These are phyloP conservation scores for Rosa hybrid DNA, from an alignment of 331 rosid genomes.

Conservation along the genomic window DNA sequence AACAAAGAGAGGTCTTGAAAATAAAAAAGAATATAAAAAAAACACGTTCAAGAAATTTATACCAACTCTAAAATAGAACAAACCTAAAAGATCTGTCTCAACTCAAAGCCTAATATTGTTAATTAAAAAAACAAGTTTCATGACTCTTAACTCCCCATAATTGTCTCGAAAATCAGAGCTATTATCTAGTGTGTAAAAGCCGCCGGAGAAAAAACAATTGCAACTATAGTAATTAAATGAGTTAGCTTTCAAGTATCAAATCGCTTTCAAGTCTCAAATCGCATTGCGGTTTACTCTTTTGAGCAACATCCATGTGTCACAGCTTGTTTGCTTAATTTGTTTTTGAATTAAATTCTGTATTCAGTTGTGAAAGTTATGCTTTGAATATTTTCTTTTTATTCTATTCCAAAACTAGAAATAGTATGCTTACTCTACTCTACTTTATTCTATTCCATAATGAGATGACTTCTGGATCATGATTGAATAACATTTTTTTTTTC, in stretches of 20 bases:
- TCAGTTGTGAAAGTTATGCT: neutral
- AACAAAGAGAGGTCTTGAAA: too few species aligned
- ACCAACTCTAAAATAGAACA: too few species aligned
- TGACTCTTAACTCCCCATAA: neutral
- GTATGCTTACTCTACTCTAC: neutral
- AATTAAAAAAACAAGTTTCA: neutral
- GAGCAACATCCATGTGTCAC: neutral
- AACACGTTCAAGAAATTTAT: too few species aligned
- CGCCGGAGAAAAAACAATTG: neutral
- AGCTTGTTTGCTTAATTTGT: neutral
- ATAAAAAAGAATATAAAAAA: too few species aligned
- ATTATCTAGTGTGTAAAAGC: neutral
- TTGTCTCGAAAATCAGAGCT: neutral
- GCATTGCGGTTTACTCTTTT: neutral
- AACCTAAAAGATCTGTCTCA: too few species aligned
- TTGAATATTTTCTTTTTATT: neutral
- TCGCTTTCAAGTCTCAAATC: neutral
- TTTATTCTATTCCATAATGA: neutral
- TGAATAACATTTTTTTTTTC: neutral
- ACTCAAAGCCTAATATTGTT: neutral
- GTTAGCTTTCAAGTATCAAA: neutral
- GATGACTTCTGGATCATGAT: neutral
- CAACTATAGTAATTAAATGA: neutral
- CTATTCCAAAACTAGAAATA: neutral
- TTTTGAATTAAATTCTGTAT: neutral